A percentile compares a stretch with the other conserved stretches of the same genome.
Conservation (phyloP, 257 asterid genomes). For the Solanum tacnaense region DNA sequence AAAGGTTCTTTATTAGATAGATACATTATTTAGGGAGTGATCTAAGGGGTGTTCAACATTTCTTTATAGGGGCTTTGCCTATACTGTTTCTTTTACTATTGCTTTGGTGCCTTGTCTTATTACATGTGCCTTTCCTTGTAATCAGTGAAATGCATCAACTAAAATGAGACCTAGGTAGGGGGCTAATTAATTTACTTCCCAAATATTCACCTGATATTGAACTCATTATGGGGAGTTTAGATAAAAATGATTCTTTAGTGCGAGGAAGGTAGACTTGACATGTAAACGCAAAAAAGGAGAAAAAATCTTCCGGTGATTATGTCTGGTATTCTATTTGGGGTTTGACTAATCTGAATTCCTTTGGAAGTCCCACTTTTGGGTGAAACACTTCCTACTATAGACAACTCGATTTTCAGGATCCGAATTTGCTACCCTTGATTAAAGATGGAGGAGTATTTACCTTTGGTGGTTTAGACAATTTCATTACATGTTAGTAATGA, state of each 20-base stretch:
- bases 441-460: neutral
- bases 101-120: neutral
- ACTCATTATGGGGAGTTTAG: neutral
- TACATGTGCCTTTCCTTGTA: neutral
- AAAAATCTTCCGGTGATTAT: neutral
- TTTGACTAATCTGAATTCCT: neutral
- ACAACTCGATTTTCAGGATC: neutral
- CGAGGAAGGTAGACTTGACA: neutral
- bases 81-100: neutral
- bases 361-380: neutral
- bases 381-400: neutral
- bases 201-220: neutral
- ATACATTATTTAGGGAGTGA: neutral
- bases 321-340: neutral
- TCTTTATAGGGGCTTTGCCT: neutral
- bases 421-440: neutral
- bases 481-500: neutral
- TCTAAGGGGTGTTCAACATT: neutral
- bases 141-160: neutral
- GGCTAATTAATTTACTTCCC: neutral
- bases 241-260: neutral
- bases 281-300: neutral
- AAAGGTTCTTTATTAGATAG: conserved; percentile 1
- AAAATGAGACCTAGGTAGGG: neutral
- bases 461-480: neutral